A percentile compares a stretch with the other conserved stretches of the same genome.
Evolutionary conservation across 2,329 filamentous ascomycete genomes (phyloP).

Genomic region (Fusarium kyushuense): DNA sequence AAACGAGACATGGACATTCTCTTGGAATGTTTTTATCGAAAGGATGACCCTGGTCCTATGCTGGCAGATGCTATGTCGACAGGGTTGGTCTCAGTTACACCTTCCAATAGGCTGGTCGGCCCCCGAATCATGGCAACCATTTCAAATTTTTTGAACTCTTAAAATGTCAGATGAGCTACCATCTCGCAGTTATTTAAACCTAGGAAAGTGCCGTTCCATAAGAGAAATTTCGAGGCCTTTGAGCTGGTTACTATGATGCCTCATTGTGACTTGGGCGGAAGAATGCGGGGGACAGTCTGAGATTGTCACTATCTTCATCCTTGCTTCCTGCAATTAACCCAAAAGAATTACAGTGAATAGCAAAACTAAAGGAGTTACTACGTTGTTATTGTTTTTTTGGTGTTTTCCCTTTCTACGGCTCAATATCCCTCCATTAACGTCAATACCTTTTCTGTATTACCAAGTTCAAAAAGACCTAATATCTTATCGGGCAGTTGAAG

Average conservation of each 20-base stretch:
- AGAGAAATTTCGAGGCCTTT: neutral
- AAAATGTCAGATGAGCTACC: neutral
- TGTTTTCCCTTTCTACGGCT: neutral
- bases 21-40: neutral
- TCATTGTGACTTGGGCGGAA: neutral
- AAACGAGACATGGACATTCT: neutral
- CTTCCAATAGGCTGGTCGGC: neutral
- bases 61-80: neutral
- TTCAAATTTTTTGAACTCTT: neutral
- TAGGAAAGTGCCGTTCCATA: neutral
- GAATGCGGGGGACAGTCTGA: neutral
- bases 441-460: neutral
- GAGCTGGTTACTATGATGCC: neutral
- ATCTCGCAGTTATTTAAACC: neutral
- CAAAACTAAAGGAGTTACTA: neutral
- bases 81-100: neutral
- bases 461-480: slow-evolving; percentile 12
- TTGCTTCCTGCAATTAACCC: neutral
- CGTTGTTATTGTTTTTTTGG: neutral
- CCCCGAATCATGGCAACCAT: neutral
- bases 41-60: neutral
- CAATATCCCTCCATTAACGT: neutral
- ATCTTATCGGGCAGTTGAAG: slow-evolving; percentile 16
- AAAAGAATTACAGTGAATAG: neutral
- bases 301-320: neutral